Evolutionary conservation across 2,329 filamentous ascomycete genomes (phyloP).

Genomic region (Colletotrichum noveboracense): DNA sequence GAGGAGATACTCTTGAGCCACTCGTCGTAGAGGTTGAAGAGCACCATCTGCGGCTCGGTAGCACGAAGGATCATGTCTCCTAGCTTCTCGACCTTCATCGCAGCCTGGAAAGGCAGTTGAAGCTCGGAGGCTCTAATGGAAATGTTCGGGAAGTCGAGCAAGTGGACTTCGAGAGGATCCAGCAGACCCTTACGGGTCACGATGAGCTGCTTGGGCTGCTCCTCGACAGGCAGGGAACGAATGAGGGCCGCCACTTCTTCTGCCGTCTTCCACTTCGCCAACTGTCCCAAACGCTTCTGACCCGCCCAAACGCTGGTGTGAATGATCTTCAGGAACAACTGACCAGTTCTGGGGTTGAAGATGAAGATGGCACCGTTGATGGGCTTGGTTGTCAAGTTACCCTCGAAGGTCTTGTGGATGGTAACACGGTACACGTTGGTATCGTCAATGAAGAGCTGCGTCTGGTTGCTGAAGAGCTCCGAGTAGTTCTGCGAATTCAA

Average conservation of each 20-base stretch:
- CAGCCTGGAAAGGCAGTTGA: conserved; percentile 97
- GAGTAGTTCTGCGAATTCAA: conserved; percentile 99
- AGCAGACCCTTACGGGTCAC: conserved; percentile 96
- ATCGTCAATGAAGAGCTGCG: conserved; percentile 98
- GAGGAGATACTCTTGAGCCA: conserved; percentile 99
- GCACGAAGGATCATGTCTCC: conserved; percentile 98
- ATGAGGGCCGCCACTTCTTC: conserved; percentile 99
- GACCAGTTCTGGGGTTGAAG: conserved; percentile 98
- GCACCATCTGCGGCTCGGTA: conserved; percentile 99
- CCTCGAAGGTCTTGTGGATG: conserved; percentile 99
- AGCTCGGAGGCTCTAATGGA: conserved; percentile 97
- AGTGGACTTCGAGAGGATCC: conserved; percentile 94
- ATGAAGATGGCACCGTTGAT: conserved; percentile 99
- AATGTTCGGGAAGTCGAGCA: conserved; percentile 98
- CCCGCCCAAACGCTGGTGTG: conserved; percentile 99
- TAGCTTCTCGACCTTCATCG: conserved; percentile 99
- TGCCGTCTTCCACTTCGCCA: conserved; percentile 99
- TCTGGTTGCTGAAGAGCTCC: conserved; percentile 98
- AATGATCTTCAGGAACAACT: conserved; percentile 98
- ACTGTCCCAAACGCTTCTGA: conserved; percentile 96
- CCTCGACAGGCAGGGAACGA: conserved; percentile 92
- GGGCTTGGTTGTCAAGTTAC: conserved; percentile 97
- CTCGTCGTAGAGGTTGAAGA: conserved; percentile 98
- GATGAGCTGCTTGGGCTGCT: conserved; percentile 98
- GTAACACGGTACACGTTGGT: conserved; percentile 99